phyloP scores from a whole-genome alignment of 2,329 filamentous ascomycete genomes.

The Cladophialophora chaetospira region DNA sequence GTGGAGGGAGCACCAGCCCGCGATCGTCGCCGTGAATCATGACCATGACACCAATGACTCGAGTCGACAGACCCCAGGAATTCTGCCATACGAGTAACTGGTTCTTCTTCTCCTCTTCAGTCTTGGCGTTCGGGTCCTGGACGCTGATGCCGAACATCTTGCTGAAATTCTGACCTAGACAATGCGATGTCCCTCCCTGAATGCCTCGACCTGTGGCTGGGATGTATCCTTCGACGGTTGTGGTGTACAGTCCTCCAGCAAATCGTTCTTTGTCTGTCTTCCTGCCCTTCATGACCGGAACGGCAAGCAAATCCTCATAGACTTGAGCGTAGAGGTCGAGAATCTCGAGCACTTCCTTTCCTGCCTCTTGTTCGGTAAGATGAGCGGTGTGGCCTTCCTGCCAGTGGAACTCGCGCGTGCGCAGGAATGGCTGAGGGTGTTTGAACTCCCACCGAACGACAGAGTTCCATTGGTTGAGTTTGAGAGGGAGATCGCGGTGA shows the following conservation, averaged over 20 bases:
- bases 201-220: slow-evolving; percentile 94
- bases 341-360: slow-evolving; percentile 86
- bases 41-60: slow-evolving; percentile 97
- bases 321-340: slow-evolving; percentile 89
- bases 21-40: slow-evolving; percentile 98
- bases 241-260: slow-evolving; percentile 93
- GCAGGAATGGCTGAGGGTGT: slow-evolving; percentile 80
- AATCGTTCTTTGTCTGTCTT: slow-evolving; percentile 99
- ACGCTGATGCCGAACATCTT: slow-evolving; percentile 99
- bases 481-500: slow-evolving; percentile 89
- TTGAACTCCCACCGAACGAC: slow-evolving; percentile 97
- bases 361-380: slow-evolving; percentile 77
- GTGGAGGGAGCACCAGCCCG: slow-evolving; percentile 88
- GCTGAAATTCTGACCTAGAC: slow-evolving; percentile 94
- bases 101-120: slow-evolving; percentile 66
- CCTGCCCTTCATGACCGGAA: slow-evolving; percentile 87
- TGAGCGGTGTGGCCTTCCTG: slow-evolving; percentile 96
- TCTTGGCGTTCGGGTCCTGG: slow-evolving; percentile 77
- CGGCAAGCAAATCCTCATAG: slow-evolving; percentile 90
- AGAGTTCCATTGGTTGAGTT: slow-evolving; percentile 98
- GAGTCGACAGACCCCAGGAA: slow-evolving; percentile 96
- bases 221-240: slow-evolving; percentile 95
- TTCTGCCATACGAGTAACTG: slow-evolving; percentile 95
- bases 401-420: slow-evolving; percentile 95
- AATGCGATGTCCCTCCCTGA: slow-evolving; percentile 93